These are phyloP conservation scores for Hygrocybe punicea DNA, from an alignment of 768 basidiomycete genomes.

Conservation along the genomic window DNA sequence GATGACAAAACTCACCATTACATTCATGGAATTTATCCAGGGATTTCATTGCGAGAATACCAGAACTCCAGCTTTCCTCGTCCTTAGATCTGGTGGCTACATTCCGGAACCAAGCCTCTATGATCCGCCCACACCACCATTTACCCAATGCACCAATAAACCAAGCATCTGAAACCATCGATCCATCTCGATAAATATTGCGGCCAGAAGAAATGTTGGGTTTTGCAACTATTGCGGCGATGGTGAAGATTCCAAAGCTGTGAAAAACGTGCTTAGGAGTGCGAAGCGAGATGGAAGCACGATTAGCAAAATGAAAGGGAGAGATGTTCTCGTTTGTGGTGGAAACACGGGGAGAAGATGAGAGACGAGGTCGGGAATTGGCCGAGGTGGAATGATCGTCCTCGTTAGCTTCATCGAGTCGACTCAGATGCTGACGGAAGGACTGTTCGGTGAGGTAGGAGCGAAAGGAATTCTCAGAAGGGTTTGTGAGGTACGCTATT, in stretches of 20 bases:
- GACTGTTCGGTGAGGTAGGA: slow-evolving; percentile 96
- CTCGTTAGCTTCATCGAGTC: slow-evolving; percentile 66
- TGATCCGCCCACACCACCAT: slow-evolving; percentile 85
- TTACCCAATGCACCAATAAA: slow-evolving; percentile 87
- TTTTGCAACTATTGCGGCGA: slow-evolving; percentile 67
- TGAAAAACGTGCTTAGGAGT: slow-evolving; percentile 88
- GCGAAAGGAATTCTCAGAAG: slow-evolving; percentile 89
- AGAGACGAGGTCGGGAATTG: slow-evolving; percentile 20
- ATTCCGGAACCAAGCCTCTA: slow-evolving; percentile 78
- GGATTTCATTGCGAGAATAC: slow-evolving; percentile 72
- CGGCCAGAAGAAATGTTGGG: slow-evolving; percentile 27
- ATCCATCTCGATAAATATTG: slow-evolving; percentile 42
- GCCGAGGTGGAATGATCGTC: slow-evolving; percentile 45
- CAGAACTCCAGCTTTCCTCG: slow-evolving; percentile 72
- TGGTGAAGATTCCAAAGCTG: slow-evolving; percentile 81
- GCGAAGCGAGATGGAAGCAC: slow-evolving; percentile 86
- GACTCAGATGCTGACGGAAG: slow-evolving; percentile 89
- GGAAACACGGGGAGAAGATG: slow-evolving; percentile 25
- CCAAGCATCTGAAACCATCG: slow-evolving; percentile 73
- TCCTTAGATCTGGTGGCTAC: slow-evolving; percentile 60
- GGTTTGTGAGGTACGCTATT: slow-evolving; percentile 90
- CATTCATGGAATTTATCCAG: slow-evolving; percentile 67
- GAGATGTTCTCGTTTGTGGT: slow-evolving; percentile 38
- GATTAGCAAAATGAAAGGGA: slow-evolving; percentile 84
- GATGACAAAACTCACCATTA: slow-evolving; percentile 47